Conservation (phyloP, 805 yeast species). For the Schizosaccharomyces osmophilus region DNA sequence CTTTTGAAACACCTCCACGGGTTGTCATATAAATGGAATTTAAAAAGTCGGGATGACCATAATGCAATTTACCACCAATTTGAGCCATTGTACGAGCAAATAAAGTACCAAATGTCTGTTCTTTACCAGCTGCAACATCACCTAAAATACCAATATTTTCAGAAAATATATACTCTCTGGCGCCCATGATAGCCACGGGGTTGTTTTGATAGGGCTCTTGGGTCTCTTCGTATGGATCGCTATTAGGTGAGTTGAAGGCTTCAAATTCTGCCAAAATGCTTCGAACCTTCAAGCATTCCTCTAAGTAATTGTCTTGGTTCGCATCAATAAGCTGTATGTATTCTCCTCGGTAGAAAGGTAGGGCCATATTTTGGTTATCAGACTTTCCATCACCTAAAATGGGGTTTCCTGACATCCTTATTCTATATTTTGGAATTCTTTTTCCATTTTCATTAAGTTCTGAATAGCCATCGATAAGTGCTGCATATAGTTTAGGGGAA, state of each 20-base stretch:
- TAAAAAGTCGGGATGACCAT: conserved; percentile 89
- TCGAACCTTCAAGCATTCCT: conserved; percentile 78
- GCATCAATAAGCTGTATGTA: conserved; percentile 89
- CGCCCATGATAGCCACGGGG: conserved; percentile 84
- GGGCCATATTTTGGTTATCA: conserved; percentile 76
- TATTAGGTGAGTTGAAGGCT: conserved; percentile 32
- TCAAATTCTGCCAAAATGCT: conserved; percentile 78
- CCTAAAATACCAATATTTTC: conserved; percentile 83
- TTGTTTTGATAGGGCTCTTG: conserved; percentile 15
- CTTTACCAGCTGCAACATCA: conserved; percentile 92
- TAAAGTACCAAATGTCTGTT: conserved; percentile 86
- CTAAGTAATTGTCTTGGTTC: conserved; percentile 83
- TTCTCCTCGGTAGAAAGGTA: conserved; percentile 78
- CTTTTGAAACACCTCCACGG: conserved; percentile 86
- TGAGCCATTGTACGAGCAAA: conserved; percentile 84
- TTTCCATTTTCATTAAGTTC: conserved; percentile 30
- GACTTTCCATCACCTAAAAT: conserved; percentile 91
- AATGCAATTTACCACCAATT: conserved; percentile 82
- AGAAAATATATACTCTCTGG: conserved; percentile 81
- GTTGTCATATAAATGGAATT: conserved; percentile 83
- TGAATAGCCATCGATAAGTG: conserved; percentile 39
- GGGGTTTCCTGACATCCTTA: conserved; percentile 79
- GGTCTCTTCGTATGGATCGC: conserved; percentile 37
- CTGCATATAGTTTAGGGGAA: conserved; percentile 33
- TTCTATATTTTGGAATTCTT: conserved; percentile 34